Conservation (phyloP, 1,284 basidiomycete genomes). For the Pascua sp. region DNA sequence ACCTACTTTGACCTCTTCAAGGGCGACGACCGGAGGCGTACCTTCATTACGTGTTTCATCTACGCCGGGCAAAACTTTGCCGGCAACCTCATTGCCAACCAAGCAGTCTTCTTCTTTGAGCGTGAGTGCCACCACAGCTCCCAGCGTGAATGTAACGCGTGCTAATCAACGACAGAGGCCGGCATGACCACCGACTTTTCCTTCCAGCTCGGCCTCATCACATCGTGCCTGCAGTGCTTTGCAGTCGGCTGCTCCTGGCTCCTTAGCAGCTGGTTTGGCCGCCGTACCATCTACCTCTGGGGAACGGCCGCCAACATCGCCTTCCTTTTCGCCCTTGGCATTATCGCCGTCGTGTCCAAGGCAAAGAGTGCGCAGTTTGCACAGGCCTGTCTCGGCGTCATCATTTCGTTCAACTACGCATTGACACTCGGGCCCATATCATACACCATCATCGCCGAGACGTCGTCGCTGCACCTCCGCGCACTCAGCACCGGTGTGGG, state of each 20-base stretch:
- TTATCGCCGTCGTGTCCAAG: constrained; percentile 47
- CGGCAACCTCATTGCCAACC: constrained; percentile 43
- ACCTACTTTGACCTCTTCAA: constrained; percentile 54
- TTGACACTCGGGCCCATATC: constrained; percentile 41
- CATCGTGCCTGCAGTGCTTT: constrained; percentile 39
- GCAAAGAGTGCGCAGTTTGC: constrained; percentile 35
- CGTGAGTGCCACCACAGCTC: too few species aligned
- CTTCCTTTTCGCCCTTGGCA: constrained; percentile 54
- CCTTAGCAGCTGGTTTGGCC: constrained; percentile 42
- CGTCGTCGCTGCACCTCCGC: constrained; percentile 52
- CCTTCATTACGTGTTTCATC: constrained; percentile 34
- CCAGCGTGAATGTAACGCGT: too few species aligned
- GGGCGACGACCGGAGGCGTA: constrained; percentile 42
- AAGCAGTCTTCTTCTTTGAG: constrained; percentile 13
- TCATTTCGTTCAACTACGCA: constrained; percentile 28
- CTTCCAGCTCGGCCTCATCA: constrained; percentile 37
- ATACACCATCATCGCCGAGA: constrained; percentile 51
- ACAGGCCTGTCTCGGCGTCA: constrained; percentile 37
- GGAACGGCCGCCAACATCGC: constrained; percentile 51
- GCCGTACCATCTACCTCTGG: constrained; percentile 51
- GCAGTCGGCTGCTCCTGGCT: constrained; percentile 46
- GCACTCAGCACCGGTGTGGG: constrained; percentile 56
- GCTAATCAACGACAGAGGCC: constrained; percentile 15
- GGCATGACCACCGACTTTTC: constrained; percentile 36
- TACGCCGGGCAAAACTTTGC: constrained; percentile 42